A percentile compares a stretch with the other conserved stretches of the same genome.
These are phyloP conservation scores for Diutina pseudorugosa DNA, from an alignment of 1,139 yeast species.

Conservation along the genomic window DNA sequence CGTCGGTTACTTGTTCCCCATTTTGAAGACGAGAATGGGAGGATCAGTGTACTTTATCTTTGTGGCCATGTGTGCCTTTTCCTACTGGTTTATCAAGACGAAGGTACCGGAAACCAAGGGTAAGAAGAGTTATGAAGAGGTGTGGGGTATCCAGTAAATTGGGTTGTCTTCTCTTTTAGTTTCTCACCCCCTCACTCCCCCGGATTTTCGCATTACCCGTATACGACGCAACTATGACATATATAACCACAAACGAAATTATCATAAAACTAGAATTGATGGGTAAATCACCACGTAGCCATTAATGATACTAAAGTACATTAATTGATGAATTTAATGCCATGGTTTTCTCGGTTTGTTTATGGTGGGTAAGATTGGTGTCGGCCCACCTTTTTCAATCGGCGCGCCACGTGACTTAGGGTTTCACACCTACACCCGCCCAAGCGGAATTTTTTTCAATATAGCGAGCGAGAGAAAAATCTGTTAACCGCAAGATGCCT, in stretches of 20 bases:
- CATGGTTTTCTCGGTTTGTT: no score
- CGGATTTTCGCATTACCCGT: neutral
- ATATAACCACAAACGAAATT: no score
- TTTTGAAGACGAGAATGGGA: slow-evolving; percentile 50
- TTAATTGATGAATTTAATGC: no score
- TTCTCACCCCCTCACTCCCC: neutral
- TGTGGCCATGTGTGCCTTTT: slow-evolving; percentile 40
- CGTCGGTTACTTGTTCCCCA: slow-evolving; percentile 74
- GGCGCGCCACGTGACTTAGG: neutral
- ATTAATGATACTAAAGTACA: no score
- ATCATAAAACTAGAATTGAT: no score
- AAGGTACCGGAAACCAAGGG: slow-evolving; percentile 77
- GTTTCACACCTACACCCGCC: neutral
- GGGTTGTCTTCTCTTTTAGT: no score
- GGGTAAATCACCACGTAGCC: no score
- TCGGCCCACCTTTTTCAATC: neutral
- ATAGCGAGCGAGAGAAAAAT: neutral
- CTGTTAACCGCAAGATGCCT: slow-evolving; percentile 48
- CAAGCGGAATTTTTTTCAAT: neutral
- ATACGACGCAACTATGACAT: neutral
- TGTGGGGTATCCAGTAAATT: slow-evolving; percentile 28
- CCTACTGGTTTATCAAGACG: slow-evolving; percentile 33
- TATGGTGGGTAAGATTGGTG: no score
- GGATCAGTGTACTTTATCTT: slow-evolving; percentile 74
- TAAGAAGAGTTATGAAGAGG: slow-evolving; percentile 42